A percentile compares a stretch with the other conserved stretches of the same genome.
These are phyloP conservation scores for Euphorbia tirucalli DNA, from an alignment of 345 rosid genomes.

Conservation along the genomic window DNA sequence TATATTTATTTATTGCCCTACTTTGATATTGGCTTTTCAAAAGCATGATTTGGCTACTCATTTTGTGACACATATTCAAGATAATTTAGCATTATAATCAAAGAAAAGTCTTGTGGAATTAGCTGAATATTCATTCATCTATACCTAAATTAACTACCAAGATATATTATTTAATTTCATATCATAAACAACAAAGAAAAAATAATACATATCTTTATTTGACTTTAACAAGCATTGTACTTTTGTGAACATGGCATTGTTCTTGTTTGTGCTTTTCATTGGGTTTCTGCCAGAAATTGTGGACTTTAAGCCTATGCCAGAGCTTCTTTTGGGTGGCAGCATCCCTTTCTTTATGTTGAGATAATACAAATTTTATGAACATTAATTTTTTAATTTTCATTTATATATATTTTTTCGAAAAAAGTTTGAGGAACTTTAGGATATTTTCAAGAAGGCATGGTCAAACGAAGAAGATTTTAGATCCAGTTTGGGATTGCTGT, in stretches of 20 bases:
- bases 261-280: conserved; percentile 5
- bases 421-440: too few species aligned
- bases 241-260: background rate
- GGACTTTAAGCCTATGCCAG: background rate
- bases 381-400: too few species aligned
- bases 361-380: too few species aligned
- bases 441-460: too few species aligned
- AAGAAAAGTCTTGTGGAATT: conserved; percentile 11
- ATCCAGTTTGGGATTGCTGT: too few species aligned
- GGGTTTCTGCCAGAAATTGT: background rate
- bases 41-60: conserved; percentile 18
- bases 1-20: too few species aligned
- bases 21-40: conserved; percentile 9
- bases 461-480: background rate
- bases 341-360: background rate
- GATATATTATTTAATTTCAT: background rate
- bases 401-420: too few species aligned
- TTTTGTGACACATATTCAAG: background rate
- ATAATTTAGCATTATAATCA: background rate
- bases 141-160: conserved; percentile 23
- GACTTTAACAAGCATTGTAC: conserved; percentile 9
- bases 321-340: background rate
- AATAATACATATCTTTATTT: background rate
- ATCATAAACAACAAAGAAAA: background rate
- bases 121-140: conserved; percentile 17